These are phyloP conservation scores for Fallopia convolvulus DNA, from an alignment of 148 eudicot species.

Conservation along the genomic window DNA sequence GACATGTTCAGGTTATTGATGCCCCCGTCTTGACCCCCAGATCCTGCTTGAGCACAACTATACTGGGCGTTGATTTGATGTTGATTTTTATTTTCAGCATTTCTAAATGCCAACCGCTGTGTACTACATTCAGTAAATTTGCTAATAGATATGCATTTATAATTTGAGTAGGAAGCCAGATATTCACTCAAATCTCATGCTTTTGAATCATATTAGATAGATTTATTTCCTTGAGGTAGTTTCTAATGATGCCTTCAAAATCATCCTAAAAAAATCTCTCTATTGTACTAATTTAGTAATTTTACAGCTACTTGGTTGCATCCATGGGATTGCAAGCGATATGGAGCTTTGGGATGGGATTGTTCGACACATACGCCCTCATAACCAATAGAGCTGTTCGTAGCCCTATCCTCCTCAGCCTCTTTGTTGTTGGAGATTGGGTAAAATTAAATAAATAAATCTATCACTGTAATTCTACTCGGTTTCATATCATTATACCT, in stretches of 20 bases:
- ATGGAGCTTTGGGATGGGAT: slow-evolving; percentile 63
- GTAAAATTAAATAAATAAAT: slow-evolving; percentile 16
- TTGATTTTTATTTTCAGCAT: background rate
- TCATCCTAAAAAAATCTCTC: background rate
- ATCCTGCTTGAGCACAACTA: too few species aligned
- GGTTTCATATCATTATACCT: background rate
- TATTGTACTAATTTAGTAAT: background rate
- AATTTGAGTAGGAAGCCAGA: too few species aligned
- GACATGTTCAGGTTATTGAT: too few species aligned
- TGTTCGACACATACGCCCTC: slow-evolving; percentile 62
- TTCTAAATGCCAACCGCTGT: background rate
- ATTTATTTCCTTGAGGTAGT: background rate
- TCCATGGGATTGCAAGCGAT: slow-evolving; percentile 69
- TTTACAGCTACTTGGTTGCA: slow-evolving; percentile 60
- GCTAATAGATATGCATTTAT: background rate
- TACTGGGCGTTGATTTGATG: too few species aligned
- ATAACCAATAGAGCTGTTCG: slow-evolving; percentile 36
- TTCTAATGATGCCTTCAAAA: background rate
- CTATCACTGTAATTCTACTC: too few species aligned
- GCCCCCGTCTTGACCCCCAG: too few species aligned
- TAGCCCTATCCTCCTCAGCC: slow-evolving; percentile 46
- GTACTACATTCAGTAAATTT: background rate
- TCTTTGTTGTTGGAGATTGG: slow-evolving; percentile 77
- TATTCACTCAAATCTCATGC: background rate
- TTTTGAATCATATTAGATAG: background rate